Base-by-base conservation (phyloP, 169 alveolate genomes). In the Plasmodium relictum region DNA sequence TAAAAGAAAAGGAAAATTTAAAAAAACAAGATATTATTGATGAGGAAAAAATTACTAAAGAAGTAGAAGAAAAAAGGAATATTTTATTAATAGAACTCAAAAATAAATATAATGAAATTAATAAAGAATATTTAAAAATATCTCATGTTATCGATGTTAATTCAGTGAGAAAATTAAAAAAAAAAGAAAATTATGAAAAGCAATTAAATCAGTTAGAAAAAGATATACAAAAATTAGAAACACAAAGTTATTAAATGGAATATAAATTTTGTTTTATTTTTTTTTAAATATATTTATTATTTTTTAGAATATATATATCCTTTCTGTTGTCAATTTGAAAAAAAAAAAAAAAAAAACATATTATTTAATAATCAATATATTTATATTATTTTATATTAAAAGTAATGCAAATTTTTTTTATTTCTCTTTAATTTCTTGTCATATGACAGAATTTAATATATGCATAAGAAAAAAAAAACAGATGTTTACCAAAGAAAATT, bases 71-170 rank as follows among this genome's bases (percentile, higher is more conserved):
- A 20, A 86, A 86, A 71, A 86, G 61, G 58, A 50, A 45, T 18
- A 24, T 44, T 39, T 50, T 86, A 54, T 71, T 86, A 59, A 37
- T 41, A 18, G 71, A 86, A 24, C 59, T 86, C 31, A 86, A 86
- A 72, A 86, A 86, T 86, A 86, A 86, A 72, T 86, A 70, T 73
- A 58, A 86, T 52, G 92, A 86, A 86, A 71, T 86, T 59, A 86
- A 86, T 52, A 86, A 69, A 39, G 92, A 86, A 44, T 86, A 86
- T 22, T 8, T 86, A 24, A 86, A 86, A 61, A 86, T 86, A 86
- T 86, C 92, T 16, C 92, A 86, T 71, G 88, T 86, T 31, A 88
- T 86, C 18, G 92, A 86, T 59, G 48, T 86, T 20, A 86, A 86
- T 73, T 69, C 92, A 0, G 73, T 86, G n/a, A 62, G 86, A 9